Evolutionary conservation across 495 filamentous ascomycete species (phyloP).

Genomic region (Penicillium pulvis): DNA sequence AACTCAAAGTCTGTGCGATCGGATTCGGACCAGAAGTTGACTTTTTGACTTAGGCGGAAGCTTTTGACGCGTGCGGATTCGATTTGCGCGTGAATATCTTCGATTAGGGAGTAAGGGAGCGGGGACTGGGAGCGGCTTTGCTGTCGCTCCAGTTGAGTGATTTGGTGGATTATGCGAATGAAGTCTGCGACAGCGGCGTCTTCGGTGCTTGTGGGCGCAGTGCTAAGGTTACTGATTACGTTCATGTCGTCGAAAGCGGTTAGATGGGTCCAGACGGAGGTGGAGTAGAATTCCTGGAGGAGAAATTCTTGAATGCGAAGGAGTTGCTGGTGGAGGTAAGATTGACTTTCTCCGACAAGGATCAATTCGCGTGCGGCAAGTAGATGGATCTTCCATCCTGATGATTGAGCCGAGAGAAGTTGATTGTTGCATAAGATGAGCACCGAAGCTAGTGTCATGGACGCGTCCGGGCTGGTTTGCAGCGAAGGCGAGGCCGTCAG

Average conservation of each 20-base stretch:
- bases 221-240: slow-evolving; percentile 4
- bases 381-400: slow-evolving; percentile 21
- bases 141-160: slow-evolving; percentile 18
- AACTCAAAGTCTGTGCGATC: slow-evolving; percentile 22
- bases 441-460: slow-evolving; percentile 19
- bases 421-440: slow-evolving; percentile 24
- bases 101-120: slow-evolving; percentile 5
- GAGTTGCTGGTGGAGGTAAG: slow-evolving; percentile 9
- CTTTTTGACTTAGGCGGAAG: slow-evolving; percentile 16
- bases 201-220: slow-evolving; percentile 8
- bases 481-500: slow-evolving; percentile 9
- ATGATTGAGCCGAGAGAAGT: slow-evolving; percentile 14
- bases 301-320: slow-evolving; percentile 18
- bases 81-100: slow-evolving; percentile 17
- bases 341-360: slow-evolving; percentile 9
- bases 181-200: slow-evolving; percentile 21
- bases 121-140: background rate
- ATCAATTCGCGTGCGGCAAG: slow-evolving; percentile 19
- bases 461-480: background rate
- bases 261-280: slow-evolving; percentile 19
- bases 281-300: slow-evolving; percentile 18
- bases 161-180: slow-evolving; percentile 21
- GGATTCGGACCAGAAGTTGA: slow-evolving; percentile 21
- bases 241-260: slow-evolving; percentile 15
- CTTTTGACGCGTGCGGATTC: slow-evolving; percentile 16